Evolutionary conservation across 2,329 filamentous ascomycete species (phyloP), one percentile per base, ranked within the genome.

Genomic region (Penicillium digitatum): DNA sequence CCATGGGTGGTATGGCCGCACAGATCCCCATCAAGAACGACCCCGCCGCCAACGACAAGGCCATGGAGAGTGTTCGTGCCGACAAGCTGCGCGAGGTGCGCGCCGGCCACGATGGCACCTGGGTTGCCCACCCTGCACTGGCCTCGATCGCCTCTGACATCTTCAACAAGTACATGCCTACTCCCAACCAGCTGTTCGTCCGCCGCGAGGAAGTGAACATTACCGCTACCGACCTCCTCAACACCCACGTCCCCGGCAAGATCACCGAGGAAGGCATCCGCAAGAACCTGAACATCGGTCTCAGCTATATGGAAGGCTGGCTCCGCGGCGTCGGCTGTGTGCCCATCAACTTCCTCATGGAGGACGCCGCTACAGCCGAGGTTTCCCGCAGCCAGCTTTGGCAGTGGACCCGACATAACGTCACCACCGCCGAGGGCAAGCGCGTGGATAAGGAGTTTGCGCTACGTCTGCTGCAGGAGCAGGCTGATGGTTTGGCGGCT

Each of bases 251-350:
- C 1, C 91, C 93, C 7, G 94, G 94, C 26, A 83, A 85, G 72
- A 82, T 99, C 72, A 96, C 93, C 66, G 93, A 97, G 75, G 90
- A 87, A 5, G 94, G 94, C 54, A 96, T 99, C 78, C 86, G 89
- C 71, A 96, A 96, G 86, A 99, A 97, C 80, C 81, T 99, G 62
- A 93, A 91, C 78, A 97, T 99, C 63, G 94, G 93, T 37, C 84
- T 99, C 6, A 88, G 89, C 48, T 99, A 99, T 78, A 99, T 97
- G 93, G 94, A 99, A 78, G 94, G 90, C 59, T 99, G 94, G 94
- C 81, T 97, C 57, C 88, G 92, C 59, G 94, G 93, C 32, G 83
- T 97, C 22, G 94, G 94, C 55, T 99, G 94, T 68, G 92, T 97
- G 50, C 94, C 94, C 46, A 96, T 97, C 78, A 96, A 97, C 81